Evolutionary conservation across 441 rosid genomes (phyloP), one percentile per base, ranked within the genome.

Genomic region (Adansonia grandidieri): DNA sequence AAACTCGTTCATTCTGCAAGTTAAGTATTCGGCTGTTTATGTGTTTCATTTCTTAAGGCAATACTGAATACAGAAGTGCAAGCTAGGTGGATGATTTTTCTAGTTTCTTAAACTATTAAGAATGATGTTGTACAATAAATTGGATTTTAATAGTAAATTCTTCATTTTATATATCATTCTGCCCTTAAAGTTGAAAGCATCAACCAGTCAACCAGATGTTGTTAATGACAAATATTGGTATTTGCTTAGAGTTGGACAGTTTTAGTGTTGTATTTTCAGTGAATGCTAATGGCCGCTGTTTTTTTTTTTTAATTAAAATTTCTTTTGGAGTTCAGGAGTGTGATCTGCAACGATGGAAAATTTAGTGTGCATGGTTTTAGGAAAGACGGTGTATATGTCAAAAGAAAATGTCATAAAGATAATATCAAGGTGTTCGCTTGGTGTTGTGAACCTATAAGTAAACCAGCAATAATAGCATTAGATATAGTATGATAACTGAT

Each of bases 11-110:
- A 32, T n/a, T n/a, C 51, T 37, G 50, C 24, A 65, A 15, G 17
- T 40, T n/a, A 15, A 37, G 24, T 40, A 28, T 58, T 5, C 44
- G n/a, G 11, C 11, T 54, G n/a, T 37, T 72, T 19, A 40, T 42
- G 42, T 40, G 40, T 73, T 20, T 44, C 77, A 58, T 20, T 58
- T 45, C 53, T 45, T 44, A 32, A 53, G 75, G 69, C 63, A 71
- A 15, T 17, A 32, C 44, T 11, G 51, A 19, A 28, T 37, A 72
- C 15, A 32, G 22, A 53, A 28, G 75, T 9, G 9, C 47, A 17
- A 42, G 71, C 15, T 44, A 66, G 71, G 2, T 20, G 63, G 57
- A 51, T 51, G 57, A 51, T 51, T 51, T 51, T 51, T 14, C 57
- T 51, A 51, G 57, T 51, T 53, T 53, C 11, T 53, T 13, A 32